Base-by-base conservation (phyloP, 306 rosid species). In the Cajanus cajan region DNA sequence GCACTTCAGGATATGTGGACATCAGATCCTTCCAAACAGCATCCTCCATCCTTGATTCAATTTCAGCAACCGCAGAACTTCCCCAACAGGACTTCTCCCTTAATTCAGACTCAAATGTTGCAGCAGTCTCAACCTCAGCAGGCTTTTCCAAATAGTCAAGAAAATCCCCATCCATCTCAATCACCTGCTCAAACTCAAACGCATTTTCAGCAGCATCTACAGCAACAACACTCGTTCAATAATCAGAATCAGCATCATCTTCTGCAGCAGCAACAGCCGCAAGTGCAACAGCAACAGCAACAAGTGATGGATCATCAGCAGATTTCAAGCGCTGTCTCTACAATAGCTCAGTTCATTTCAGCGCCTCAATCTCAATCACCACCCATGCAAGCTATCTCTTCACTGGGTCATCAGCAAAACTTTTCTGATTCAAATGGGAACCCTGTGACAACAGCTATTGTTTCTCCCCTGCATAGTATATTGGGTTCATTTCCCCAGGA, bases 1-100 rank as follows among this genome's bases (percentile, higher is more conserved):
- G 98, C 97, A 15, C 92, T 92, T 71, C 98, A 92, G 84, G 98
- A 95, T 78, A 91, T 90, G 91, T 86, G 98, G 84, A 76, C 84
- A 0, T 69, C 86, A 12, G 97, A 95, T 78, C 95, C 91, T 77
- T 87, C 98, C 7, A 89, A 91, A 79, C 80, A 88, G 54, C 78
- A 84, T 28, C 83, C 90, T 22, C 55, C 89, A 10, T 89, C 98
- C 33, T 87, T 84, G 59, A 81, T 92, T 80, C 98, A 93, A 50
- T 95, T 91, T 81, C 98, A 94, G 85, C 98, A 85, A 76, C 80
- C 90, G n/a, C 97, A 88, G 84, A 88, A 78, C 86, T 85, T 91
- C 63, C 81, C 89, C 52, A 85, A 68, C 81, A 71, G 93, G 85
- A 66, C 91, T 74, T 82, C 91, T 78, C 70, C 92, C 63, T 82